These are phyloP conservation scores for Globisporangium megalacanthum DNA, from an alignment of 352 stramenopile genomes.

Conservation along the genomic window DNA sequence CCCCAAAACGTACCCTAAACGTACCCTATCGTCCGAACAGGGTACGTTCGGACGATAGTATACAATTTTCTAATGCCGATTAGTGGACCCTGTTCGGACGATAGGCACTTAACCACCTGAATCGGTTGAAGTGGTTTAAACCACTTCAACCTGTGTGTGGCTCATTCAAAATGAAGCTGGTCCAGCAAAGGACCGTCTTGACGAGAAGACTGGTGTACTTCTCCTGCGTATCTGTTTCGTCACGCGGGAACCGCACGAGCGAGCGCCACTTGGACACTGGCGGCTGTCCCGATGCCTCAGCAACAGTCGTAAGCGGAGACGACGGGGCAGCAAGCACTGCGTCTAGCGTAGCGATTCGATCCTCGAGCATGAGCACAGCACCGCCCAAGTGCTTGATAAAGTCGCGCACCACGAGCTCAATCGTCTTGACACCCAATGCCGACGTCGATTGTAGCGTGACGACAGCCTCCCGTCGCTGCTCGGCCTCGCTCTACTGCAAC, in stretches of 20 bases:
- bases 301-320: not conserved
- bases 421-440: conserved; percentile 38
- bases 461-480: conserved; percentile 30
- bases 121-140: too few relatives aligned
- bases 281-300: not conserved
- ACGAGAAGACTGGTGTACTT: too few relatives aligned
- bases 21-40: too few relatives aligned
- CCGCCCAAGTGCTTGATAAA: conserved; percentile 34
- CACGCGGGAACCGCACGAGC: not conserved
- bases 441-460: conserved; percentile 32
- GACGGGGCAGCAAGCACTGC: not conserved
- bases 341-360: conserved; percentile 6
- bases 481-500: conserved; percentile 24
- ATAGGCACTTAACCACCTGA: too few relatives aligned
- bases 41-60: too few relatives aligned
- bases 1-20: too few relatives aligned
- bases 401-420: conserved; percentile 54
- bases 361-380: conserved; percentile 15
- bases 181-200: too few relatives aligned
- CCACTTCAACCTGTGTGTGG: too few relatives aligned
- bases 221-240: not conserved
- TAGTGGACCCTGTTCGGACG: too few relatives aligned
- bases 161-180: too few relatives aligned
- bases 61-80: too few relatives aligned
- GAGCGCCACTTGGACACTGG: conserved; percentile 1